A percentile compares a stretch with the other conserved stretches of the same genome.
phyloP scores from a whole-genome alignment of 306 rosid genomes.

The Fragaria ananassa region DNA sequence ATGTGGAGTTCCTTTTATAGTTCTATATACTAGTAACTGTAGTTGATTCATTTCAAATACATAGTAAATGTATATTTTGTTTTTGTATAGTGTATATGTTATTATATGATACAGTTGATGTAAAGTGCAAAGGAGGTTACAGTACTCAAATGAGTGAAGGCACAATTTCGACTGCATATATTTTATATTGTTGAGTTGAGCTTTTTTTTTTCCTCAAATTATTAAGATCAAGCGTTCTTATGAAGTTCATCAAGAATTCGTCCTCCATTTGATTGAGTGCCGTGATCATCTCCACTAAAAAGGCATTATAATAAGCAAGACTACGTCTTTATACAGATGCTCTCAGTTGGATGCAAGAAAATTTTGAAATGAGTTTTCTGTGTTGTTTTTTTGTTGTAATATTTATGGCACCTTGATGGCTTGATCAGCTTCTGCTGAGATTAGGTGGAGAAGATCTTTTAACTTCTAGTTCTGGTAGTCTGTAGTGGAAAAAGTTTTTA shows the following conservation, averaged over 20 bases:
- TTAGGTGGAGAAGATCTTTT: neutral
- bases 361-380: neutral
- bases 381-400: neutral
- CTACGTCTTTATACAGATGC: conserved; percentile 4
- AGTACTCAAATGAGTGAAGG: neutral
- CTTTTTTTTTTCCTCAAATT: neutral
- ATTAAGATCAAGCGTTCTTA: neutral
- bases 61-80: neutral
- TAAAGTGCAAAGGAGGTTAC: neutral
- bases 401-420: neutral
- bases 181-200: neutral
- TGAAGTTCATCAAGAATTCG: neutral
- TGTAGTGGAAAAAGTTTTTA: neutral
- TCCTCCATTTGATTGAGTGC: conserved; percentile 3
- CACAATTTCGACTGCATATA: neutral
- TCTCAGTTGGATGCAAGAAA: neutral
- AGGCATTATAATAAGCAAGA: neutral
- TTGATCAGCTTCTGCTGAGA: neutral
- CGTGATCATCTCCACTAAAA: neutral
- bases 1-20: neutral
- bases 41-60: neutral
- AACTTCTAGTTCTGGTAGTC: neutral
- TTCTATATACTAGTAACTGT: neutral
- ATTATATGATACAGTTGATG: neutral
- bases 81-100: neutral